Evolutionary conservation across 768 basidiomycete genomes (phyloP), one percentile per base, ranked within the genome.

Genomic region (Pleurotus platypus): DNA sequence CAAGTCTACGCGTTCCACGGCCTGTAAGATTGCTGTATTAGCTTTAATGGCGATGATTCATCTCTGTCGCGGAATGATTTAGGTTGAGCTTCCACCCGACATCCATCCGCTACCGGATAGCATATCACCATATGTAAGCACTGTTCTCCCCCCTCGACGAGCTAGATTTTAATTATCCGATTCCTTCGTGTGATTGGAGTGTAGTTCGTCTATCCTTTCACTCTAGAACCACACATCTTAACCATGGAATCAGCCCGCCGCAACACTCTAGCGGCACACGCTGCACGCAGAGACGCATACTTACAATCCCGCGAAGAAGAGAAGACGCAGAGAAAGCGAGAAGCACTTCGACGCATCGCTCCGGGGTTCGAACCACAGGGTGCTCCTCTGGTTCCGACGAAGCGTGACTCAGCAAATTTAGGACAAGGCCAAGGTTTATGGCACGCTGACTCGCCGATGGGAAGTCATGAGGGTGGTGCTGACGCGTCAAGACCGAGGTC

Each of bases 181-280:
- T 60, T 47, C 8, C 27, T 51, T 50, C 9, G n/a, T 55, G 45
- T 13, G 24, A 37, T 43, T 27, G 38, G 16, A 16, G 7, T 18
- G 4, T 67, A 98, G 95, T 97, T 98, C 64, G 96, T 91, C 43
- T 98, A 98, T 66, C 95, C 96, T 1, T 98, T 93, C 77, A 89
- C 94, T 2, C 81, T 98, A 51, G 96, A 98, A 66, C 82, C 86
- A 0, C 94, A 96, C 67, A 77, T 93, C 61, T 70, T 95, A 53
- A 82, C 84, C 1, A 72, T 92, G 40, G 90, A 90, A 66, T 84
- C 89, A 0, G 79, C 90, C 0, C 86, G 92, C 1, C 78, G 86
- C 47, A 72, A 77, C 3, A 86, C 87, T 0, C 78, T 92, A 38
- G 78, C 86, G 0, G 78, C 87, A 0, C 81, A 90, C 59, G 72